Conservation (phyloP, 2,329 filamentous ascomycete species). For the Dryadomyces quercus-mongolicae region DNA sequence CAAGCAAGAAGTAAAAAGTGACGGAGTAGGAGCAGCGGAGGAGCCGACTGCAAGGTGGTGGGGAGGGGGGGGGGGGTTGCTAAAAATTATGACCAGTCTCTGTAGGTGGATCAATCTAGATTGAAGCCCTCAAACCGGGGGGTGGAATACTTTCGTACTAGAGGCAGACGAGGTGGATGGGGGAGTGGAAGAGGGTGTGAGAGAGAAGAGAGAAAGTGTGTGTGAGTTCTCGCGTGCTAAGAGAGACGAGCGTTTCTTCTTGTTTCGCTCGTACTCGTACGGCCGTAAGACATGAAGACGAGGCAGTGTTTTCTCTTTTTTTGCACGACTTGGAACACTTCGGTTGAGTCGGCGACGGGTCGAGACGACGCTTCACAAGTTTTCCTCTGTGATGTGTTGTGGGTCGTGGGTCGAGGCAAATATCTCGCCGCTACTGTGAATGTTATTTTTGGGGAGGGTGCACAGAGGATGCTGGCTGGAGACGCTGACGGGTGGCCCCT, state of each 20-base stretch:
- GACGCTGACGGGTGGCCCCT: background rate
- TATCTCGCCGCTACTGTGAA: background rate
- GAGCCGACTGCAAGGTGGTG: background rate
- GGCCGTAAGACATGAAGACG: slow-evolving; percentile 21
- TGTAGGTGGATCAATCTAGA: slow-evolving; percentile 8
- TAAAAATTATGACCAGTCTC: slow-evolving; percentile 8
- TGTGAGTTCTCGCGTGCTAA: background rate
- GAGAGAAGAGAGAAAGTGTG: background rate
- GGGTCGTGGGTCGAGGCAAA: background rate
- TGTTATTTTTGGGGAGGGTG: slow-evolving; percentile 1
- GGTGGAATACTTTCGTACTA: background rate
- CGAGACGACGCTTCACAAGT: background rate
- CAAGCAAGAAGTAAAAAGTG: background rate
- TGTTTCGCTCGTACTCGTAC: slow-evolving; percentile 19
- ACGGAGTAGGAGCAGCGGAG: background rate
- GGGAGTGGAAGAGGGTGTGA: background rate
- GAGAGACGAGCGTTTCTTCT: slow-evolving; percentile 6
- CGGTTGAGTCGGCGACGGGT: background rate
- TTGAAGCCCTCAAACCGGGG: slow-evolving; percentile 6
- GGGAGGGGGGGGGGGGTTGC: background rate
- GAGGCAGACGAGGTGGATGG: background rate
- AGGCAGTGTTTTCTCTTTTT: background rate
- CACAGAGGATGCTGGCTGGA: background rate
- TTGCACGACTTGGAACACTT: background rate
- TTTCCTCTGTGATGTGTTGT: background rate